These are phyloP conservation scores for Cladophialophora yegresii DNA, from an alignment of 2,329 filamentous ascomycete genomes.

Conservation along the genomic window DNA sequence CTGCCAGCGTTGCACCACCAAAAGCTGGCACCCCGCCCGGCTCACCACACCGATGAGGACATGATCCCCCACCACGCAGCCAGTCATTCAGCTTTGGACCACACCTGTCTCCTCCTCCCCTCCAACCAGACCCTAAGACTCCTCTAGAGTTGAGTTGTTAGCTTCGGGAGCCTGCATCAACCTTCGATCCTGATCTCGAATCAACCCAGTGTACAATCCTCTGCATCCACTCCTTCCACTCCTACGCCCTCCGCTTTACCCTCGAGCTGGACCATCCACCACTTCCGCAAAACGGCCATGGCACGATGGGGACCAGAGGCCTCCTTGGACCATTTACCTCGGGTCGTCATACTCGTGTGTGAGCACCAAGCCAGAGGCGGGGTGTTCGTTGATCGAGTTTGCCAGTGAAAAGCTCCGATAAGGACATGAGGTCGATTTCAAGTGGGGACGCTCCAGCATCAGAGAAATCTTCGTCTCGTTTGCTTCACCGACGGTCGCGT, in stretches of 20 bases:
- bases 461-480: neutral
- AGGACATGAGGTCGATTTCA: conserved; percentile 19
- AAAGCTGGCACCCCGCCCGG: neutral
- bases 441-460: conserved; percentile 10
- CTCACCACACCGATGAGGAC: conserved; percentile 14
- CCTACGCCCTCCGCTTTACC: conserved; percentile 5
- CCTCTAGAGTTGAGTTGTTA: conserved; percentile 6
- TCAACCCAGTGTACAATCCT: neutral
- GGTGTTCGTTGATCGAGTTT: conserved; percentile 9
- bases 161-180: conserved; percentile 10
- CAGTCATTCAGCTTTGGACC: conserved; percentile 7
- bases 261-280: conserved; percentile 13
- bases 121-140: conserved; percentile 7
- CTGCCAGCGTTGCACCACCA: conserved; percentile 10
- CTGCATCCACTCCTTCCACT: conserved; percentile 11
- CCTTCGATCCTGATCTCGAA: conserved; percentile 11
- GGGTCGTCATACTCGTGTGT: neutral
- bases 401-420: conserved; percentile 23
- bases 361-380: conserved; percentile 10
- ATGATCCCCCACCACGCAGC: conserved; percentile 15
- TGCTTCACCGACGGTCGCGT: conserved; percentile 8
- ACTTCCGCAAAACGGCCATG: conserved; percentile 8
- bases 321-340: conserved; percentile 5
- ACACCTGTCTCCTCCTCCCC: conserved; percentile 4
- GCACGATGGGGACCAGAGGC: neutral